Percentiles rank a stretch among this genome's conserved stretches.
Evolutionary conservation across 139 green algal genomes (phyloP).

Genomic region (Chlamydomonas asymmetrica): DNA sequence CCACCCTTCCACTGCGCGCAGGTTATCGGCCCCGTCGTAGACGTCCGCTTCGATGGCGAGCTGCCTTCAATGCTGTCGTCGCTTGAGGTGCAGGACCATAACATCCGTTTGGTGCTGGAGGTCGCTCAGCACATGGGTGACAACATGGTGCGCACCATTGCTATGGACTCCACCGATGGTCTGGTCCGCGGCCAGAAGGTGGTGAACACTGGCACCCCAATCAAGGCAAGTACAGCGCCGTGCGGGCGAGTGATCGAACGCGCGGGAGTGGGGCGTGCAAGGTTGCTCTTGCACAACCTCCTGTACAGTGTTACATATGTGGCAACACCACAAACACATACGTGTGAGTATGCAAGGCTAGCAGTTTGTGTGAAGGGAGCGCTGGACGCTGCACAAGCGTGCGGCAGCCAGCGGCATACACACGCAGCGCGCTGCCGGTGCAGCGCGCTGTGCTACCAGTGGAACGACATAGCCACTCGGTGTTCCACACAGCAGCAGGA

Average conservation of each 20-base stretch:
- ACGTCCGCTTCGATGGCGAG: conserved; percentile 95
- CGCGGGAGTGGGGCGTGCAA: too few relatives aligned
- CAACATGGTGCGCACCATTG: conserved; percentile 96
- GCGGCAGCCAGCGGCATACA: too few relatives aligned
- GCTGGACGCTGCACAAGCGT: too few relatives aligned
- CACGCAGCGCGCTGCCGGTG: too few relatives aligned
- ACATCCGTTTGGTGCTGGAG: conserved; percentile 94
- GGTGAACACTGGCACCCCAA: conserved; percentile 88
- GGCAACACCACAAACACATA: too few relatives aligned
- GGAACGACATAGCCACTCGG: too few relatives aligned
- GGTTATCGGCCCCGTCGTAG: conserved; percentile 97
- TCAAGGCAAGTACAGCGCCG: conserved; percentile 69
- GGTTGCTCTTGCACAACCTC: too few relatives aligned
- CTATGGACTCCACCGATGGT: conserved; percentile 98
- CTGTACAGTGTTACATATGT: too few relatives aligned
- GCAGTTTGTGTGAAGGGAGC: too few relatives aligned
- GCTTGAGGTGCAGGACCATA: conserved; percentile 87
- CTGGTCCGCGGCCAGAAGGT: conserved; percentile 92
- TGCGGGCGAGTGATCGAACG: neutral
- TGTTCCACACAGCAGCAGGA: too few relatives aligned
- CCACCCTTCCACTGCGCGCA: conserved; percentile 29
- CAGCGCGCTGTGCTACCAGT: too few relatives aligned
- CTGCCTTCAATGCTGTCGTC: conserved; percentile 90
- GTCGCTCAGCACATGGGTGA: conserved; percentile 97
- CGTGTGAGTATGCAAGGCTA: too few relatives aligned